Base-by-base conservation (phyloP, 805 yeast species). In the Ogataea ganodermae region DNA sequence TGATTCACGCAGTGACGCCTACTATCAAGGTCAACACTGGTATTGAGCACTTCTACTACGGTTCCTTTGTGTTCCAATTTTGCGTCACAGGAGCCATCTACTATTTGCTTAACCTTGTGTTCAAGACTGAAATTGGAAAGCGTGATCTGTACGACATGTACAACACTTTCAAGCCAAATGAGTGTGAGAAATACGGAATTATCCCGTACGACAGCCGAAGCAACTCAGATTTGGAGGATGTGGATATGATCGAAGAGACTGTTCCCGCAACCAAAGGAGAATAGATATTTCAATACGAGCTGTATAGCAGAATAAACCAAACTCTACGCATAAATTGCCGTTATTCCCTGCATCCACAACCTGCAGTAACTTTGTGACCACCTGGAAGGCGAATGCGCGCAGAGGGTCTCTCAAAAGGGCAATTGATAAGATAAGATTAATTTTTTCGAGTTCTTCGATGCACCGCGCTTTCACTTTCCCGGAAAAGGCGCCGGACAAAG, bases 41-140 rank as follows among this genome's bases (percentile, higher is more conserved):
- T 16, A 65, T 69, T 14, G 58, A 62, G 10, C 67, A 72, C 48
- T 75, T 67, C 59, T 76, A 68, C 54, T 64, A 73, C 44, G 78
- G 75, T 39, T 73, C 72, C 48, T 64, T 71, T 9, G 64, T 75
- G 46, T 74, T 71, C 50, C 71, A 74, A 2, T 75, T 74, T 48
- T 41, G 61, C 18, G 63, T 70, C 35, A 63, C 78, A 14, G 71
- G 74, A 47, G 56, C 61, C 46, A 42, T 67, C 12, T 70, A 74
- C 50, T 69, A 63, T 64, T 46, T 58, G 6, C 31, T 70, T n/a
- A 65, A 67, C 45, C 22, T 56, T 26, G 40, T 68, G 10, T 72
- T 64, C 59, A 79, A 79, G 28, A 45, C 63, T 28, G 55, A 59
- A 22, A 63, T 68, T 26, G 55, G 61, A 1, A 65, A 67, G 51